Percentiles rank a stretch among this genome's conserved stretches.
These are phyloP conservation scores for Baorangia bicolor DNA, from an alignment of 768 basidiomycete species.

Conservation along the genomic window DNA sequence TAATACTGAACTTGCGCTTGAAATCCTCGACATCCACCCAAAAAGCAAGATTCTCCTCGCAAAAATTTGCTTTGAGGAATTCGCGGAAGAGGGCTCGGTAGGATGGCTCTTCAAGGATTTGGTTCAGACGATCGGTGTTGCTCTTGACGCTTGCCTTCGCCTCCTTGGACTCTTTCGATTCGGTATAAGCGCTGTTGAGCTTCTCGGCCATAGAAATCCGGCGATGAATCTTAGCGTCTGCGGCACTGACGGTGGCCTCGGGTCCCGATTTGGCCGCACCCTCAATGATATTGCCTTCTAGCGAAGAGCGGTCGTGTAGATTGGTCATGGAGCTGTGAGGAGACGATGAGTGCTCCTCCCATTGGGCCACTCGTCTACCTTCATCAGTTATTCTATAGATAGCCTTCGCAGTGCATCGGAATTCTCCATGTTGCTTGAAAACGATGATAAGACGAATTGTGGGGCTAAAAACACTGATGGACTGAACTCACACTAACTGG, in stretches of 20 bases:
- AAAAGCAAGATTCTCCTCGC: conserved; percentile 97
- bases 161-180: conserved; percentile 46
- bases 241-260: conserved; percentile 32
- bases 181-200: conserved; percentile 51
- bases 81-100: conserved; percentile 91
- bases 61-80: conserved; percentile 91
- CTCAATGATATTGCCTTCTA: conserved; percentile 40
- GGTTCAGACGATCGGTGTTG: conserved; percentile 86
- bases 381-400: conserved; percentile 95
- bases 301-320: conserved; percentile 59
- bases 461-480: neutral
- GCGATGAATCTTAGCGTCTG: conserved; percentile 69
- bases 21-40: conserved; percentile 98
- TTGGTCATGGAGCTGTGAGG: conserved; percentile 67
- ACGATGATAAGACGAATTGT: conserved; percentile 8
- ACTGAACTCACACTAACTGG: conserved; percentile 60
- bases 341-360: conserved; percentile 62
- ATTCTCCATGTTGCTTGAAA: conserved; percentile 86
- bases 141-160: conserved; percentile 70
- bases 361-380: conserved; percentile 81
- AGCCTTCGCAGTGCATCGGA: conserved; percentile 93
- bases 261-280: conserved; percentile 22
- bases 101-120: conserved; percentile 91
- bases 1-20: conserved; percentile 93
- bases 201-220: conserved; percentile 78